phyloP scores from a whole-genome alignment of 2,329 filamentous ascomycete species.

The Venturia pyrina region DNA sequence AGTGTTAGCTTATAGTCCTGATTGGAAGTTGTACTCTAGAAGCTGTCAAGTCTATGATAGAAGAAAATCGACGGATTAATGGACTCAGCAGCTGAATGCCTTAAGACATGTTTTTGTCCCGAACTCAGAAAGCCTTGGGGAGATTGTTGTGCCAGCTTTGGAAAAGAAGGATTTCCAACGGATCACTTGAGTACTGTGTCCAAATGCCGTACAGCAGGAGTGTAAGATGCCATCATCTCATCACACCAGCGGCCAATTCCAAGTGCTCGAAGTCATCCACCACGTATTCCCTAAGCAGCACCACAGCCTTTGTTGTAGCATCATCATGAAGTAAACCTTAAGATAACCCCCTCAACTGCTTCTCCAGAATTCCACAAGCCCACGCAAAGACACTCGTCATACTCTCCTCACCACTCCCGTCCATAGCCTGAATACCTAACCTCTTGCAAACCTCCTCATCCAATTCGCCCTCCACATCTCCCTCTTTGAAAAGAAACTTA shows the following conservation, averaged over 20 bases:
- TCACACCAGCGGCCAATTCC: too few species aligned
- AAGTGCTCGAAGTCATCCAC: background rate
- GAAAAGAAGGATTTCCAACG: too few species aligned
- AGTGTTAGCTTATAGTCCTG: too few species aligned
- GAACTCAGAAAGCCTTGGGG: too few species aligned
- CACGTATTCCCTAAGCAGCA: background rate
- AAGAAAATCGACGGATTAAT: too few species aligned
- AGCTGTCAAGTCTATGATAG: too few species aligned
- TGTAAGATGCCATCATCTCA: too few species aligned
- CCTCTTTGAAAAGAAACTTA: slow-evolving; percentile 64
- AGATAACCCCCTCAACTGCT: background rate
- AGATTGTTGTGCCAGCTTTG: too few species aligned
- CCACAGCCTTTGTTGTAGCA: too few species aligned
- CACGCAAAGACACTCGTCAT: slow-evolving; percentile 16
- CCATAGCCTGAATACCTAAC: slow-evolving; percentile 22
- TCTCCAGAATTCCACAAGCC: slow-evolving; percentile 5
- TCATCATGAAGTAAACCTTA: background rate
- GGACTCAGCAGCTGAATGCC: background rate
- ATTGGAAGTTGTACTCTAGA: too few species aligned
- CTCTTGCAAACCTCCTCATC: slow-evolving; percentile 31
- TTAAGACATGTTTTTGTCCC: background rate
- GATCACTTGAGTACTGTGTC: too few species aligned
- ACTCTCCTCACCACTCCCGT: slow-evolving; percentile 18
- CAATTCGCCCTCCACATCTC: slow-evolving; percentile 52
- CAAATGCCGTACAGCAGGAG: too few species aligned